phyloP scores from a whole-genome alignment of 129 eudicot species.

The Oenanthe sinensis region DNA sequence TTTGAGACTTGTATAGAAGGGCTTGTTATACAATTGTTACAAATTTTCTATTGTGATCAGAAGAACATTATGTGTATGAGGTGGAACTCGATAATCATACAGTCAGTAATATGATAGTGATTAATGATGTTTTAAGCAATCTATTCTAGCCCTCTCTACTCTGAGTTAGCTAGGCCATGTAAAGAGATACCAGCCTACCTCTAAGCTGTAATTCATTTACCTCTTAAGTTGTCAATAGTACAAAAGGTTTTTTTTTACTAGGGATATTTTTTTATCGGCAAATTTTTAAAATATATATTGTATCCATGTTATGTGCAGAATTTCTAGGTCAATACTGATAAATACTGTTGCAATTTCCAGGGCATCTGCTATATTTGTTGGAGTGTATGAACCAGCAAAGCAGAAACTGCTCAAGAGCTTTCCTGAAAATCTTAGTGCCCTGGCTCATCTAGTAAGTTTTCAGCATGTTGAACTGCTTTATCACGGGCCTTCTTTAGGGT shows the following conservation, averaged over 20 bases:
- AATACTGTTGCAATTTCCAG: slow-evolving; percentile 28
- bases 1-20: neutral
- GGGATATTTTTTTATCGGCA: neutral
- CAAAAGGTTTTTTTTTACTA: neutral
- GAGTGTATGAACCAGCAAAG: slow-evolving; percentile 86
- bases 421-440: slow-evolving; percentile 71
- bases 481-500: neutral
- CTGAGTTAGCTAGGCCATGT: neutral
- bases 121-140: neutral
- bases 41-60: neutral
- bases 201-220: neutral
- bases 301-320: neutral
- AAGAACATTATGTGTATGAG: neutral
- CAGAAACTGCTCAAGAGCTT: slow-evolving; percentile 52
- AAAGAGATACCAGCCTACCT: neutral
- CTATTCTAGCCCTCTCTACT: neutral
- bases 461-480: neutral
- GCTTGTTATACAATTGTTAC: neutral
- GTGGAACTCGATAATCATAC: neutral
- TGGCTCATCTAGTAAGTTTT: slow-evolving; percentile 70
- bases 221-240: neutral
- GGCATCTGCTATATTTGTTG: slow-evolving; percentile 86
- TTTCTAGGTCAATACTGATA: neutral
- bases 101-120: neutral
- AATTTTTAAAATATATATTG: neutral